Evolutionary conservation across 805 yeast genomes (phyloP).

Genomic region (Torulaspora gathmanii): DNA sequence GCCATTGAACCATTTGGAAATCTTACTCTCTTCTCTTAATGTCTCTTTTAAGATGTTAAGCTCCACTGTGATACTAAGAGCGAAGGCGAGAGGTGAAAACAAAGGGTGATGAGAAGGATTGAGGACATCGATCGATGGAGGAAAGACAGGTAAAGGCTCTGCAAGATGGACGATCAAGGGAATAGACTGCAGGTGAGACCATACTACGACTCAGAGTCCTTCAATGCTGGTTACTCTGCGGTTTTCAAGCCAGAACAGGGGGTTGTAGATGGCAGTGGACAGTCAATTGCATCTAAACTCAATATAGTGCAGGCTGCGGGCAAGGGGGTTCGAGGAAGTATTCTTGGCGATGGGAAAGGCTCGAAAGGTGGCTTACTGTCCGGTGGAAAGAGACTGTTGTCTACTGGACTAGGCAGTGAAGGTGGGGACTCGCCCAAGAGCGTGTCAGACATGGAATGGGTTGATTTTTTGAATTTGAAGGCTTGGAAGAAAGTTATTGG

Average conservation of each 20-base stretch:
- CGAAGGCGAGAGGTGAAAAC: slow-evolving; percentile 1
- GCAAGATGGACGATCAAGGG: slow-evolving; percentile 13
- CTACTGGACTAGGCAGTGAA: slow-evolving; percentile 21
- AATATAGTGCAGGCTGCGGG: slow-evolving; percentile 31
- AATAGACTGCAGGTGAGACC: slow-evolving; percentile 47
- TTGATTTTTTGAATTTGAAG: slow-evolving; percentile 57
- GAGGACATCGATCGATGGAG: neutral
- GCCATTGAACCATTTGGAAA: no score
- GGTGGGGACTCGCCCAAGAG: slow-evolving; percentile 24
- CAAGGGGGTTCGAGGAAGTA: slow-evolving; percentile 5
- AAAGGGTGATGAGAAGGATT: slow-evolving; percentile 2
- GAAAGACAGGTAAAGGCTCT: neutral
- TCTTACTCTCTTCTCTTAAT: neutral
- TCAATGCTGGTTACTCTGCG: slow-evolving; percentile 60
- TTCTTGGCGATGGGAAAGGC: neutral
- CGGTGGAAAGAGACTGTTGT: slow-evolving; percentile 12
- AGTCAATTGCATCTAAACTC: slow-evolving; percentile 38
- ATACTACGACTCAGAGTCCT: slow-evolving; percentile 63
- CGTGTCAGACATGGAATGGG: slow-evolving; percentile 52
- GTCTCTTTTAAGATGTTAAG: neutral
- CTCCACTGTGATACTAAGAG: neutral
- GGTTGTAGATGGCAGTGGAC: slow-evolving; percentile 46
- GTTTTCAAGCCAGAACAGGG: slow-evolving; percentile 59
- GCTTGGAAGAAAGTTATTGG: slow-evolving; percentile 54
- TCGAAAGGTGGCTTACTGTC: slow-evolving; percentile 10